Evolutionary conservation across 225 moss, liverwort and hornwort genomes (phyloP), one percentile per base, ranked within the genome.

Genomic region (Lunularia cruciata): DNA sequence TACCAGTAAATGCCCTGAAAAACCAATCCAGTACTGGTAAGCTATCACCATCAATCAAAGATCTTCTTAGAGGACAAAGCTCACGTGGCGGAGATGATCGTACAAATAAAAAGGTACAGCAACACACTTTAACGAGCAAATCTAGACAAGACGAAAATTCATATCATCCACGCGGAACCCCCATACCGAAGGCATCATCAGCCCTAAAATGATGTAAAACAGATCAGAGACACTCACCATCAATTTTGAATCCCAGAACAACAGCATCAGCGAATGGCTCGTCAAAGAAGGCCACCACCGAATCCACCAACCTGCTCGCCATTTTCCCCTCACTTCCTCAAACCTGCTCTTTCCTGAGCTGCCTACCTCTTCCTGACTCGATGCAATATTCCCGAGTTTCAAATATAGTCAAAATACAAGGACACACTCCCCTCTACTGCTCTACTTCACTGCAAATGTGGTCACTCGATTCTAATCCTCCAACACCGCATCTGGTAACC

Each of bases 1-100:
- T 70, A 95, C 82, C 75, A 87, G 66, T 55, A 98, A 85, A 75
- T 98, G 98, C 68, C 98, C 98, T 90, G 93, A 46, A 73, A 77
- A 51, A 34, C 47, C 20, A 65, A 18, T 11, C n/a, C 25, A 36
- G 33, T 8, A 52, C 9, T 18, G 6, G 36, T 51, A 2, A 67
- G 35, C 19, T 11, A 20, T 8, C 51, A 49, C 34, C 14, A 62
- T 13, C 64, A 19, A 47, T 47, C 47, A 65, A 65, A 49, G 47
- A 47, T 51, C 49, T 67, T 6, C n/a, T n/a, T n/a, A 43, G n/a
- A n/a, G n/a, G n/a, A n/a, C n/a, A n/a, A 43, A 43, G 43, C 7
- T 43, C 7, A 7, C 7, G 43, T 43, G 7, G 9, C 43, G 43
- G 43, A 43, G 7, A 15, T 43, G 15, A 43, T 7, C 9, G 15